phyloP scores from a whole-genome alignment of 2,329 filamentous ascomycete species.

The Xylaria sp. region DNA sequence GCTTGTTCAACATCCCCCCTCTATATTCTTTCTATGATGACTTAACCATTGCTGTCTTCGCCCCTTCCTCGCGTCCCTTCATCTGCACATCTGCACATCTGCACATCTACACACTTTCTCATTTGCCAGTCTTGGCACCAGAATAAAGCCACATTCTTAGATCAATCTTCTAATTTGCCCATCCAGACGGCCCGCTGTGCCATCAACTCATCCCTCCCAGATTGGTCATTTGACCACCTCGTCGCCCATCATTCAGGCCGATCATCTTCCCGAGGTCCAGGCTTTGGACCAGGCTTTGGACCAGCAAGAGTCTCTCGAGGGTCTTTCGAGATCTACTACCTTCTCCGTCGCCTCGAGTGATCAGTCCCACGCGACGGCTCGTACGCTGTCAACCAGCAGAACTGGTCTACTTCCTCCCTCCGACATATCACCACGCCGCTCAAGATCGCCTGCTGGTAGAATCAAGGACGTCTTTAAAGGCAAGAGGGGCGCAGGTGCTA shows the following conservation, averaged over 20 bases:
- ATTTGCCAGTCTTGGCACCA: conserved; percentile 7
- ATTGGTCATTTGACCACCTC: conserved; percentile 75
- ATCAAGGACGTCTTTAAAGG: conserved; percentile 76
- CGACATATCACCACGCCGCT: conserved; percentile 62
- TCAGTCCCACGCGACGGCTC: conserved; percentile 48
- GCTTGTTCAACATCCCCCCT: conserved; percentile 4
- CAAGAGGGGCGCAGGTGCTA: conserved; percentile 60
- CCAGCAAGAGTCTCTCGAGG: conserved; percentile 43
- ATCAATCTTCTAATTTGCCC: conserved; percentile 34
- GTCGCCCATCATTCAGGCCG: conserved; percentile 72
- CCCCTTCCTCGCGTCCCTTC: neutral
- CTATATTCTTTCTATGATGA: neutral
- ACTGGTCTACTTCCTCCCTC: conserved; percentile 55
- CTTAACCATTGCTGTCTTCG: neutral
- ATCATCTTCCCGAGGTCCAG: conserved; percentile 59
- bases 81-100: neutral
- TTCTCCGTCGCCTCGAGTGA: conserved; percentile 48
- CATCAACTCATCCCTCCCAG: conserved; percentile 71
- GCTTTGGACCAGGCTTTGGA: conserved; percentile 53
- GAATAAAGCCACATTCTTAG: neutral
- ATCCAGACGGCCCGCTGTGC: conserved; percentile 56
- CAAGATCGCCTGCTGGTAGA: conserved; percentile 75
- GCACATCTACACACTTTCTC: conserved; percentile 6
- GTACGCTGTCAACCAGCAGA: conserved; percentile 48
- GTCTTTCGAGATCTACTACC: conserved; percentile 51